Evolutionary conservation across 257 asterid genomes (phyloP).

Genomic region (Voacanga thouarsii): DNA sequence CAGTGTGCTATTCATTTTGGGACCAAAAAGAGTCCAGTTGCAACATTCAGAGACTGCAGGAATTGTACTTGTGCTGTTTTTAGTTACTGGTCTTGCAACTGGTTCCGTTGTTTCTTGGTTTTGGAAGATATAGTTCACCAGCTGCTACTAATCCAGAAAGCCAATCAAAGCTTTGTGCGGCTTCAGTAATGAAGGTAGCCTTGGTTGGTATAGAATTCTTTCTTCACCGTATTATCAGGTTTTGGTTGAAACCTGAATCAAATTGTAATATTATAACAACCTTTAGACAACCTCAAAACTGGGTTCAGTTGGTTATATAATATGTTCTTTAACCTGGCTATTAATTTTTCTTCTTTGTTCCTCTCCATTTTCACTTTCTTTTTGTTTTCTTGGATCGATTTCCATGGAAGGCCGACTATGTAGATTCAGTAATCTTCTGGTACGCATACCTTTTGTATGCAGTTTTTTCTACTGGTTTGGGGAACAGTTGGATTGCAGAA

Average conservation of each 20-base stretch:
- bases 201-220: background rate
- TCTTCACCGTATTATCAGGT: background rate
- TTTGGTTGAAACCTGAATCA: background rate
- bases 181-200: background rate
- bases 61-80: slow-evolving; percentile 62
- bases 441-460: too few species aligned
- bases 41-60: slow-evolving; percentile 88
- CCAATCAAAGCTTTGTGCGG: background rate
- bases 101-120: slow-evolving; percentile 90
- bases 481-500: too few species aligned
- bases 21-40: slow-evolving; percentile 68
- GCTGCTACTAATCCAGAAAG: background rate
- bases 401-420: too few species aligned
- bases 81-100: slow-evolving; percentile 53
- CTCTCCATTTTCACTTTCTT: too few species aligned
- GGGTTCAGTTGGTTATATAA: too few species aligned
- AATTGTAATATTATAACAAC: background rate
- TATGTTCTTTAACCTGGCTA: too few species aligned
- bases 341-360: too few species aligned
- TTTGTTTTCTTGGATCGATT: too few species aligned
- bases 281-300: too few species aligned
- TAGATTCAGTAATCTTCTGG: too few species aligned
- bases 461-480: too few species aligned
- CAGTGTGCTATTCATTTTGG: slow-evolving; percentile 66
- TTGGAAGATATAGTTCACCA: slow-evolving; percentile 52